Evolutionary conservation across 495 filamentous ascomycete genomes (phyloP).

Genomic region (Tuber microsphaerosporum): DNA sequence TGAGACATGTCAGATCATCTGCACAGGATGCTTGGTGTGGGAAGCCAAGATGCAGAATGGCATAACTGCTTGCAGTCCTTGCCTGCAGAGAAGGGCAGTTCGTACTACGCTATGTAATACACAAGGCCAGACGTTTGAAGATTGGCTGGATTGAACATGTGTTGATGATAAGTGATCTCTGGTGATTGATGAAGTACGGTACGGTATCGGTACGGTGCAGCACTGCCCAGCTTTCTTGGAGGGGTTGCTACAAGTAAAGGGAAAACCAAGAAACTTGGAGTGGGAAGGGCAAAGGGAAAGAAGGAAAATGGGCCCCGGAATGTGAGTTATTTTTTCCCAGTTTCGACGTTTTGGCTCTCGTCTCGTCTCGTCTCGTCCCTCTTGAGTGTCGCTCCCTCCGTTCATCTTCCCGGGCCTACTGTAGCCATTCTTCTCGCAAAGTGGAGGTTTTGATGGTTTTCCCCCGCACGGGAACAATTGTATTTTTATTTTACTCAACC

Average conservation of each 20-base stretch:
- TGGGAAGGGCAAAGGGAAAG: background rate
- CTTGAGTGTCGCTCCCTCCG: background rate
- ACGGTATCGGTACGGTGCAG: too few species aligned
- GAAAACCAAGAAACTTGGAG: background rate
- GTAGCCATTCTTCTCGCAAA: background rate
- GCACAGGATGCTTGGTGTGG: background rate
- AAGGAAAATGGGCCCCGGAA: background rate
- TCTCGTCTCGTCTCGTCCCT: background rate
- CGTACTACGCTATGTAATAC: background rate
- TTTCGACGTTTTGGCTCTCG: background rate
- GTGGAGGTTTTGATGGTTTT: background rate
- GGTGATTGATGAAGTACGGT: background rate
- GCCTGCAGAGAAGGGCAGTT: background rate
- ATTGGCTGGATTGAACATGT: background rate
- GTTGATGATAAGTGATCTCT: background rate
- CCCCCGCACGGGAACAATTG: background rate
- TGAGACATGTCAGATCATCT: conserved; percentile 4
- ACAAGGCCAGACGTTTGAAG: background rate
- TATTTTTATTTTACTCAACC: background rate
- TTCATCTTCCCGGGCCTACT: background rate
- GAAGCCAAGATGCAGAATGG: background rate
- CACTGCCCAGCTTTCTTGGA: background rate
- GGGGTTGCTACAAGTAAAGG: background rate
- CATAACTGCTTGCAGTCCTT: background rate
- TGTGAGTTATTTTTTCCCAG: background rate